Evolutionary conservation across 2,329 filamentous ascomycete genomes (phyloP).

Genomic region (Colletotrichum salicis): DNA sequence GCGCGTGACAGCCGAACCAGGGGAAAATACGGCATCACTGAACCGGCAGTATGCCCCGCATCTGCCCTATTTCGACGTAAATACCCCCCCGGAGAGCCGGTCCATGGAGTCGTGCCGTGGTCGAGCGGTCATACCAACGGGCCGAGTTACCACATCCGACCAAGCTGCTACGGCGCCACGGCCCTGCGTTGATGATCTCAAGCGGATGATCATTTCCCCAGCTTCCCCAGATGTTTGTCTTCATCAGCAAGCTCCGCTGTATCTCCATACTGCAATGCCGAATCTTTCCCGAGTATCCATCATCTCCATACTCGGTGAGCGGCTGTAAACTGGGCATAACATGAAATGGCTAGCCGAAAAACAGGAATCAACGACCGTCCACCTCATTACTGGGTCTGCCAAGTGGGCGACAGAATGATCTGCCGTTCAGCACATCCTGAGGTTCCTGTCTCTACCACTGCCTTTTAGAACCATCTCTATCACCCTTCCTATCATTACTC

Average conservation of each 20-base stretch:
- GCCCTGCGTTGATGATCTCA: neutral
- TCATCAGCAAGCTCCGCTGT: neutral
- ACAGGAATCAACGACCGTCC: neutral
- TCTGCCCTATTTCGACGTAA: neutral
- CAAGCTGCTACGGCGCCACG: neutral
- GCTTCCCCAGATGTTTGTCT: neutral
- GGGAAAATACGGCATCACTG: slow-evolving; percentile 1
- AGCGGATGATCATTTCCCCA: neutral
- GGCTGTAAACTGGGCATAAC: neutral
- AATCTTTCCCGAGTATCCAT: neutral
- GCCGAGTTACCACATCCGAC: neutral
- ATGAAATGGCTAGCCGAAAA: neutral
- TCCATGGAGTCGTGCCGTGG: neutral
- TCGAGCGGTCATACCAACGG: neutral
- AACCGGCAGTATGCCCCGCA: neutral
- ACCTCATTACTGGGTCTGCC: neutral
- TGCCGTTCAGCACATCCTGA: too few species aligned
- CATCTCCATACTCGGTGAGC: slow-evolving; percentile 2
- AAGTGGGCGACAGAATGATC: too few species aligned
- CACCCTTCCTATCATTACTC: too few species aligned
- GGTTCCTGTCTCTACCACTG: too few species aligned
- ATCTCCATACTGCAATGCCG: neutral
- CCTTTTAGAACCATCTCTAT: too few species aligned
- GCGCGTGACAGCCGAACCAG: neutral
- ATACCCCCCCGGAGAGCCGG: neutral